phyloP scores from a whole-genome alignment of 768 basidiomycete species.

The Neoboletus subvelutipes region DNA sequence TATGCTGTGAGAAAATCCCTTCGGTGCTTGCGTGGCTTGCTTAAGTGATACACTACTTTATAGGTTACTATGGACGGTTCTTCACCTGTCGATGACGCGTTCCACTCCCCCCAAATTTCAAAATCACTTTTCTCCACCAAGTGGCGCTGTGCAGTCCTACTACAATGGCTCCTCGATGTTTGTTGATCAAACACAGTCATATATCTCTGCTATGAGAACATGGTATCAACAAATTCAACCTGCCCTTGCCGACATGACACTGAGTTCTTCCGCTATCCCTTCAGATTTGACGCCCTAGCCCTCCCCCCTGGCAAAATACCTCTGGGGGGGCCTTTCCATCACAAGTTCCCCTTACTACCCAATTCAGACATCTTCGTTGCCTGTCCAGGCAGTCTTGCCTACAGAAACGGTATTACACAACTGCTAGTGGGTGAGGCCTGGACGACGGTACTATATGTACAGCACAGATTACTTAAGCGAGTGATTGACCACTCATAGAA shows the following conservation, averaged over 20 bases:
- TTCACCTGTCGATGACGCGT: background rate
- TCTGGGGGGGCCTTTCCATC: background rate
- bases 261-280: background rate
- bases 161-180: background rate
- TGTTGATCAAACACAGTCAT: background rate
- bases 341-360: background rate
- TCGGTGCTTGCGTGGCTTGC: background rate
- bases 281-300: background rate
- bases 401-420: background rate
- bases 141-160: background rate
- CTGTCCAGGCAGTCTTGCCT: background rate
- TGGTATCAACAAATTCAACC: no score
- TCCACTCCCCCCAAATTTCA: no score
- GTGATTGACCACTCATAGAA: background rate
- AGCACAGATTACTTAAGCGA: background rate
- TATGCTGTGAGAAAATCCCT: background rate
- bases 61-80: background rate
- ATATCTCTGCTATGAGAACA: background rate
- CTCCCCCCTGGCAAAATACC: no score
- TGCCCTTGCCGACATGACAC: no score
- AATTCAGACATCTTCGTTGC: background rate
- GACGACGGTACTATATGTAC: slow-evolving; percentile 1
- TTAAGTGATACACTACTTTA: background rate
- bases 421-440: slow-evolving; percentile 14
- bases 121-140: background rate